These are phyloP conservation scores for Collybia sp. DNA, from an alignment of 768 basidiomycete genomes.

Conservation along the genomic window DNA sequence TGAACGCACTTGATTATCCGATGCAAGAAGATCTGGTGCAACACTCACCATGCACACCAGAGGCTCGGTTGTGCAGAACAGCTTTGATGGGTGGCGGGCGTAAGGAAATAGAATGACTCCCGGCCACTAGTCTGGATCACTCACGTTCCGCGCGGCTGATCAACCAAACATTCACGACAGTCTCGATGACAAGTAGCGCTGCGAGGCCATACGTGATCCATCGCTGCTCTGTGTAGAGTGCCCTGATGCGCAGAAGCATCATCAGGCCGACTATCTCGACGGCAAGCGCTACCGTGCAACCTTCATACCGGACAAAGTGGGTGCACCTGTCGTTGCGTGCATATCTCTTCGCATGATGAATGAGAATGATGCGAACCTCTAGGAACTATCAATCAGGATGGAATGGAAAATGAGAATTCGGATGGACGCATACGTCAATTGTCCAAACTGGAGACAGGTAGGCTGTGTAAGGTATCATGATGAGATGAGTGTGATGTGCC, in stretches of 20 bases:
- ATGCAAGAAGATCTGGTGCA: background rate
- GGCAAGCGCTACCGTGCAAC: conserved; percentile 45
- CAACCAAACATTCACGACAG: conserved; percentile 47
- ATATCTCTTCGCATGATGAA: background rate
- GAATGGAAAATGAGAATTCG: too few relatives aligned
- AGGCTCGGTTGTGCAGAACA: conserved; percentile 33
- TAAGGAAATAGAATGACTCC: background rate
- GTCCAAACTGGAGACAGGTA: conserved; percentile 38
- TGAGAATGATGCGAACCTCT: too few relatives aligned
- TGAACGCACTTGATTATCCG: too few relatives aligned
- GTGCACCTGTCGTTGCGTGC: conserved; percentile 24
- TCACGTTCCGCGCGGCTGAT: conserved; percentile 42
- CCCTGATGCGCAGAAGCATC: conserved; percentile 50
- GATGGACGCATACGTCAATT: conserved; percentile 21
- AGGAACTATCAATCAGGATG: too few relatives aligned
- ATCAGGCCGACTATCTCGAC: conserved; percentile 47
- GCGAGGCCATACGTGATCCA: conserved; percentile 23
- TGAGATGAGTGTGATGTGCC: background rate
- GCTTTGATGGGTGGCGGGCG: conserved; percentile 16
- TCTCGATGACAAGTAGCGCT: conserved; percentile 36
- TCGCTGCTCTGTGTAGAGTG: conserved; percentile 29
- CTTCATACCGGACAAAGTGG: conserved; percentile 46
- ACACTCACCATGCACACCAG: conserved; percentile 28
- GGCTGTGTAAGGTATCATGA: conserved; percentile 20
- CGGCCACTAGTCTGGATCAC: conserved; percentile 10